Base-by-base conservation (phyloP, 352 stramenopile species). In the Phytophthora meadii region DNA sequence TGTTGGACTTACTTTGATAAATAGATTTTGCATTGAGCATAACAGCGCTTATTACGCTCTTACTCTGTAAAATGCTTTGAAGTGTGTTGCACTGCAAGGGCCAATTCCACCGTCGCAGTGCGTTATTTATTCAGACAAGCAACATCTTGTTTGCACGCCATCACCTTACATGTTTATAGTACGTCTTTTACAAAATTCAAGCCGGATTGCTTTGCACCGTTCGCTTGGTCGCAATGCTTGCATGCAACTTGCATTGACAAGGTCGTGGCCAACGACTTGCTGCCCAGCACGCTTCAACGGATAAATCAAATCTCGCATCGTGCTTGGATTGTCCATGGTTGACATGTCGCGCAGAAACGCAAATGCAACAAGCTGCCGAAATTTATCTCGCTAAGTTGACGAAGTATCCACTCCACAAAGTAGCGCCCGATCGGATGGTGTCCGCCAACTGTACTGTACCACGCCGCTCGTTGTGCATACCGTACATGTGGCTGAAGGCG, bases 291-390 rank as follows among this genome's bases (percentile, higher is more conserved):
- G 30, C 30, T 36, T 36, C 30, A 36, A 10, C 8, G 42, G 42
- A 49, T 49, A 11, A 30, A 30, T 49, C 42, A 46, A 46, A 46
- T 46, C 40, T 46, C 17, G 8, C 40, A 25, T 46, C 8, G 37
- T 42, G 37, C 37, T 42, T 42, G 37, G 37, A 42, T 46, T 46
- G 17, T 46, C 19, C 6, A 24, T 32, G 27, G 14, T 11, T 17
- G 30, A 37, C 41, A 68, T 68, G 60, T 68, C 60, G 12, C 59
- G 44, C 28, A 67, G 37, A 67, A 55, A 55, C 50, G 59, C 59
- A 61, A 40, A 36, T 36, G 11, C 24, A 17, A 12, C 8, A 34
- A 12, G 48, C 48, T 50, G 55, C 10, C 30, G 41, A 61, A 54
- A 50, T 37, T 32, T 52, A 51, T 11, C 36, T 37, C 27, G n/a